These are phyloP conservation scores for Trametes versicolor DNA, from an alignment of 1,284 basidiomycete genomes.

Conservation along the genomic window DNA sequence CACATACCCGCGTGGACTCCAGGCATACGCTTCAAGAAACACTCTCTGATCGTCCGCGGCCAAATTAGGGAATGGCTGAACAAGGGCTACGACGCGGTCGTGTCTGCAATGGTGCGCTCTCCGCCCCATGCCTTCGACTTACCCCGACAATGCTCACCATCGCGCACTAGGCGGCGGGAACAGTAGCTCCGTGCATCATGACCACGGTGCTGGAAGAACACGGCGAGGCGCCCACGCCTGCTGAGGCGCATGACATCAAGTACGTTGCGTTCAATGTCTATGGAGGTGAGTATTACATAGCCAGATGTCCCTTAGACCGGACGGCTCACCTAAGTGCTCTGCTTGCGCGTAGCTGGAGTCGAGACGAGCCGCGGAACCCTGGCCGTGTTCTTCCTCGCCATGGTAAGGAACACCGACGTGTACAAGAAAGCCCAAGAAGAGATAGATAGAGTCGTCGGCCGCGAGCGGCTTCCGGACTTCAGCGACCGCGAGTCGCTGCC, in stretches of 20 bases:
- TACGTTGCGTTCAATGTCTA: slow-evolving; percentile 33
- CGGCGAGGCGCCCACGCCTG: neutral
- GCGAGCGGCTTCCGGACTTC: slow-evolving; percentile 30
- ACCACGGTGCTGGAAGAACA: slow-evolving; percentile 1
- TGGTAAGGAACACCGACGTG: slow-evolving; percentile 29
- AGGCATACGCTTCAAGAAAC: slow-evolving; percentile 29
- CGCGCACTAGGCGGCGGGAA: neutral
- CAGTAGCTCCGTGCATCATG: slow-evolving; percentile 4
- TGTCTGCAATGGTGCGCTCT: slow-evolving; percentile 30
- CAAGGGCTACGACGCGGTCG: slow-evolving; percentile 31
- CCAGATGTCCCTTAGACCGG: too few species aligned
- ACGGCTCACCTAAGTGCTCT: neutral
- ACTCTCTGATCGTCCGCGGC: slow-evolving; percentile 20
- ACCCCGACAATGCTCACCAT: neutral
- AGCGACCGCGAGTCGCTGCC: slow-evolving; percentile 30
- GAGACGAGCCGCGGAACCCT: slow-evolving; percentile 34
- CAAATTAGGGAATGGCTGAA: slow-evolving; percentile 19
- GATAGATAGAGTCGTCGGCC: slow-evolving; percentile 32
- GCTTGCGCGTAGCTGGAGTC: slow-evolving; percentile 30
- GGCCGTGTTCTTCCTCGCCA: slow-evolving; percentile 29
- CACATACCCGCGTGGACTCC: slow-evolving; percentile 35
- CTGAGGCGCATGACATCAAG: slow-evolving; percentile 34
- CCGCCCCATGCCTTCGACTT: too few species aligned
- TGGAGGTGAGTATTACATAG: slow-evolving; percentile 29
- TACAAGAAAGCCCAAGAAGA: slow-evolving; percentile 31